These are phyloP conservation scores for Podospora pseudoanserina DNA, from an alignment of 495 filamentous ascomycete species.

Conservation along the genomic window DNA sequence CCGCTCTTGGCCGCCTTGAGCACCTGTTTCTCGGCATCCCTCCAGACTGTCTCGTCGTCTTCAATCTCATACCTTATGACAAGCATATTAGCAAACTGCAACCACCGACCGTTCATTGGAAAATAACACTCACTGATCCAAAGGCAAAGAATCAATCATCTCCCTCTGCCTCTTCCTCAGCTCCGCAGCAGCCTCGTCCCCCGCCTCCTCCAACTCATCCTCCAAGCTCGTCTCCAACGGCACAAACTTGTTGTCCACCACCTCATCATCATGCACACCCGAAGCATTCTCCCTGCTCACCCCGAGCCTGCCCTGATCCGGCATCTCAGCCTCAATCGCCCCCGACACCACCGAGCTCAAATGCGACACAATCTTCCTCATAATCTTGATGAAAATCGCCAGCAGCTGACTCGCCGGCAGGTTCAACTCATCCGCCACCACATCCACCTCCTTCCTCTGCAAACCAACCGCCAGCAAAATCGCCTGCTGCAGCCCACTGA, in stretches of 20 bases:
- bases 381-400: conserved; percentile 94
- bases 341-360: conserved; percentile 73
- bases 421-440: conserved; percentile 73
- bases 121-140: conserved; percentile 67
- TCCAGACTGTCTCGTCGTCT: conserved; percentile 68
- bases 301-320: conserved; percentile 48
- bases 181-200: conserved; percentile 65
- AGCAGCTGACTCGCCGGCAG: conserved; percentile 75
- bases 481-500: conserved; percentile 75
- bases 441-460: conserved; percentile 80
- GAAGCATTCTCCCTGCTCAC: conserved; percentile 53
- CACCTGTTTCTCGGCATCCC: conserved; percentile 78
- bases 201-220: conserved; percentile 84
- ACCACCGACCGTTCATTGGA: too few relatives aligned
- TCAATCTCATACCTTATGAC: conserved; percentile 72
- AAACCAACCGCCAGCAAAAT: conserved; percentile 86
- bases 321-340: conserved; percentile 67
- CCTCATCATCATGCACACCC: conserved; percentile 57
- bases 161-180: conserved; percentile 72
- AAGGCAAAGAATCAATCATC: conserved; percentile 80
- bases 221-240: conserved; percentile 68
- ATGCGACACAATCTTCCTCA: conserved; percentile 76
- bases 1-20: conserved; percentile 51
- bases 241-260: conserved; percentile 58
- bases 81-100: neutral